phyloP scores from a whole-genome alignment of 129 eudicot genomes.

The Tanacetum coccineum region DNA sequence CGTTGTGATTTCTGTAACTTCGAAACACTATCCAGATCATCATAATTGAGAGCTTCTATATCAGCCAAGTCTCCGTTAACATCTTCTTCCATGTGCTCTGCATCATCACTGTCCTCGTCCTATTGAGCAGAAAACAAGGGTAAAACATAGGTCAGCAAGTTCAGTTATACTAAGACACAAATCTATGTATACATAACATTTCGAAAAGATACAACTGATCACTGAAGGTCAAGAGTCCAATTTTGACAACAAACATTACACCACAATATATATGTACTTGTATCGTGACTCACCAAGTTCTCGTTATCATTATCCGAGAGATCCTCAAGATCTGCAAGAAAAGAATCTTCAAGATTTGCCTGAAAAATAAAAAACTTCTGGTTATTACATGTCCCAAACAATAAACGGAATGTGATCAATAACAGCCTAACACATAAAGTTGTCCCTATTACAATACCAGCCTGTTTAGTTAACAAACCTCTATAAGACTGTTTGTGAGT shows the following conservation, averaged over 20 bases:
- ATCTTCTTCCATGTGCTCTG: conserved; percentile 79
- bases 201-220: background rate
- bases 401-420: background rate
- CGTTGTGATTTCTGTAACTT: conserved; percentile 77
- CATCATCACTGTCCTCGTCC: conserved; percentile 66
- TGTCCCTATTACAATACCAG: background rate
- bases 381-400: background rate
- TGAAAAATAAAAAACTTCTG: conserved; percentile 20
- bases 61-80: conserved; percentile 80
- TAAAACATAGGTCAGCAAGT: background rate
- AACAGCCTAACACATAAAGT: background rate
- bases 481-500: background rate
- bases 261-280: too few relatives aligned
- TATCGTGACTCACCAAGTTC: conserved; percentile 43
- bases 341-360: conserved; percentile 95
- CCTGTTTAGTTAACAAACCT: background rate
- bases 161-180: conserved; percentile 1
- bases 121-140: conserved; percentile 18
- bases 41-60: conserved; percentile 72
- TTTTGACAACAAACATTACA: background rate
- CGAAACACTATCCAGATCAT: conserved; percentile 78
- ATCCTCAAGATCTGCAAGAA: conserved; percentile 96
- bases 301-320: conserved; percentile 85
- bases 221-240: background rate
- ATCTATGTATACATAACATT: too few relatives aligned